Percentiles rank a stretch among this genome's conserved stretches.
Evolutionary conservation across 164 flowering plant genomes (phyloP).

Genomic region (Vitis vinifera): ASM3070453v1 NC_081805.1:13461501-13462000

Average conservation of each 20-base stretch:
- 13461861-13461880: conserved; percentile 62
- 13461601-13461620: not conserved
- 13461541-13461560: not conserved
- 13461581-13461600: not conserved
- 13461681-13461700: conserved; percentile 79
- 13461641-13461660: conserved; percentile 23
- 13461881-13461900: conserved; percentile 80
- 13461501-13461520: conserved; percentile 13
- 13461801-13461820: conserved; percentile 67
- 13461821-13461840: conserved; percentile 73
- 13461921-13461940: not conserved
- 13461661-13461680: conserved; percentile 40
- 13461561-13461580: not conserved
- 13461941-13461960: not conserved
- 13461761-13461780: conserved; percentile 71
- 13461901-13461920: conserved; percentile 40
- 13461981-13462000: no score
- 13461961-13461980: not conserved
- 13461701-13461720: conserved; percentile 97
- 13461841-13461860: conserved; percentile 73
- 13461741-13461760: conserved; percentile 44
- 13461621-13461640: conserved; percentile 8
- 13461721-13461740: conserved; percentile 93
- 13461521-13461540: not conserved
- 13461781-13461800: conserved; percentile 54